Conservation (phyloP, 1,139 yeast genomes). For the Hanseniaspora gamundiae region DNA sequence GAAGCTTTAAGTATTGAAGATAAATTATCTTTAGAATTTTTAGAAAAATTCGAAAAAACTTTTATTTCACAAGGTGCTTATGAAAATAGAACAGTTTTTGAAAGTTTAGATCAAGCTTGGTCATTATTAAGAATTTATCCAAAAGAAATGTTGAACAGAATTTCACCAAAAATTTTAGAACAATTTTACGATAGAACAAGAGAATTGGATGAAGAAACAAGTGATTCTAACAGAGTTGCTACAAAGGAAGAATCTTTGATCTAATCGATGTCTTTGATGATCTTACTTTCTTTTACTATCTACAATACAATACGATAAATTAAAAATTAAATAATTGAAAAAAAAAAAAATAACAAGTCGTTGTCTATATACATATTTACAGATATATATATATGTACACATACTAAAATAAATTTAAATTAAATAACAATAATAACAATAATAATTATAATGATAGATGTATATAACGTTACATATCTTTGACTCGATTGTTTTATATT, state of each 20-base stretch:
- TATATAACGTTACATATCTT: no score
- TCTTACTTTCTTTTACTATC: no score
- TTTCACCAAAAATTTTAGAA: slow-evolving; percentile 88
- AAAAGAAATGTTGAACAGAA: slow-evolving; percentile 95
- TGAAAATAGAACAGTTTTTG: slow-evolving; percentile 88
- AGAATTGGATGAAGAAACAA: slow-evolving; percentile 45
- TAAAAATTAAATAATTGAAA: no score
- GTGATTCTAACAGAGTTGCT: slow-evolving; percentile 23
- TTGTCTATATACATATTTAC: no score
- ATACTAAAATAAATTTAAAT: no score
- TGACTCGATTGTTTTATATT: no score
- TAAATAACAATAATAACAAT: no score
- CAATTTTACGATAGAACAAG: slow-evolving; percentile 91
- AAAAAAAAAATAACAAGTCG: no score
- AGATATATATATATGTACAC: no score
- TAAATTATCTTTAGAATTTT: slow-evolving; percentile 88
- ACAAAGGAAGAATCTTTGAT: slow-evolving; percentile 14
- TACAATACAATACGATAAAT: no score
- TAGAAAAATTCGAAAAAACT: slow-evolving; percentile 93
- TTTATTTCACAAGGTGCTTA: slow-evolving; percentile 94
- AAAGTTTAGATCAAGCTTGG: slow-evolving; percentile 97
- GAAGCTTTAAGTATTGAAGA: slow-evolving; percentile 97
- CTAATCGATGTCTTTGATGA: no score
- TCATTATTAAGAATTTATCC: slow-evolving; percentile 95
- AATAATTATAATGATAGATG: no score